Evolutionary conservation across 306 rosid species (phyloP).

Genomic region (Pueraria montana): DNA sequence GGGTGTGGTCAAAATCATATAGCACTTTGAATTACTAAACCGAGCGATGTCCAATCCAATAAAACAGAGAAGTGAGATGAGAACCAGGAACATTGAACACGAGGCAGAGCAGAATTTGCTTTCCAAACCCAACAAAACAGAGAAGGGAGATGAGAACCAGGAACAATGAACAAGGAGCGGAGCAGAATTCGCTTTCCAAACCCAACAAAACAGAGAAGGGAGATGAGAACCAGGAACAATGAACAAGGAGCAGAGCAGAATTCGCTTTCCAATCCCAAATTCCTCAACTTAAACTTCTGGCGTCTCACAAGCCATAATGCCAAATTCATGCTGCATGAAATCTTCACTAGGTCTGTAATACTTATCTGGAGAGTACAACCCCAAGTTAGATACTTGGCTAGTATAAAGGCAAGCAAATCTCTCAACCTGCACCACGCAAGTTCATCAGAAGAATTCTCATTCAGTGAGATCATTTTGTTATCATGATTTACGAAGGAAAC

Average conservation of each 20-base stretch:
- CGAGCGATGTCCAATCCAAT: constrained; percentile 8
- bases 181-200: no score
- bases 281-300: constrained; percentile 19
- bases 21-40: neutral
- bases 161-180: no score
- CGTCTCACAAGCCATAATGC: constrained; percentile 68
- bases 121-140: constrained; percentile 23
- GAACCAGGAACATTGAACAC: neutral
- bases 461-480: constrained; percentile 12
- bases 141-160: neutral
- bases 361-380: constrained; percentile 88
- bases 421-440: constrained; percentile 72
- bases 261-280: constrained; percentile 41
- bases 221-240: neutral
- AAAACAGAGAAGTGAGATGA: neutral
- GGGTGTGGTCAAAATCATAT: neutral
- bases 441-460: constrained; percentile 3
- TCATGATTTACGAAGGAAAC: neutral
- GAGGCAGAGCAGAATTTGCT: constrained; percentile 15
- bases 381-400: constrained; percentile 93
- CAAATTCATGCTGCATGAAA: constrained; percentile 94
- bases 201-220: neutral
- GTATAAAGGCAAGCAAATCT: constrained; percentile 98
- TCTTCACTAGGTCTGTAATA: constrained; percentile 98
- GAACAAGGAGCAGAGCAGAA: neutral